Evolutionary conservation across 371 early-diverging fungal genomes (phyloP).

Genomic region (Amoeboaphelidium protococcarum): DNA sequence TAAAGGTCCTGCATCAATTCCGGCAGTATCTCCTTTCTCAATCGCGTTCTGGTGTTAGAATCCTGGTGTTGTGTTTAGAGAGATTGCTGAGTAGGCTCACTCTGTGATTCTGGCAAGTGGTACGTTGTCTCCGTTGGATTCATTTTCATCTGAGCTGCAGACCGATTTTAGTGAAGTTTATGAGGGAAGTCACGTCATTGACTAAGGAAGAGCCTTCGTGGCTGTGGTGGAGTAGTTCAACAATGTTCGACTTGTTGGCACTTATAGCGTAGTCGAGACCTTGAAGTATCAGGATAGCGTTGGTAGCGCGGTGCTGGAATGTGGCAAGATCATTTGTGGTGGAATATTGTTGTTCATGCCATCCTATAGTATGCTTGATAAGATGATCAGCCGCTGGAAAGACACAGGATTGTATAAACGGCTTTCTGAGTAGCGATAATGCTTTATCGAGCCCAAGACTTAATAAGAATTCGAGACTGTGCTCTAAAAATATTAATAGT

Average conservation of each 20-base stretch:
- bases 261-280: conserved; percentile 7
- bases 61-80: conserved; percentile 14
- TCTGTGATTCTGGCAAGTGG: conserved; percentile 15
- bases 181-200: conserved; percentile 10
- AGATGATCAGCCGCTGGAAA: conserved; percentile 8
- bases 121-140: conserved; percentile 17
- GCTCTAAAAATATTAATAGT: conserved; percentile 11
- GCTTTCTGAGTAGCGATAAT: conserved; percentile 2
- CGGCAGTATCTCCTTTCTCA: too few relatives aligned
- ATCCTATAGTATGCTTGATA: conserved; percentile 12
- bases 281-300: conserved; percentile 13
- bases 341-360: conserved; percentile 18
- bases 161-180: conserved; percentile 6
- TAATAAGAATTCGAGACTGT: conserved; percentile 2
- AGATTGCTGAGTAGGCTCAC: conserved; percentile 7
- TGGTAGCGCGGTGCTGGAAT: conserved; percentile 6
- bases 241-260: conserved; percentile 6
- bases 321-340: conserved; percentile 3
- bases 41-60: conserved; percentile 17
- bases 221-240: not conserved
- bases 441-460: conserved; percentile 8
- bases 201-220: conserved; percentile 4
- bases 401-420: conserved; percentile 4
- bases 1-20: too few relatives aligned
- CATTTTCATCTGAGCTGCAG: conserved; percentile 9